phyloP scores from a whole-genome alignment of 495 filamentous ascomycete species.

The Chlorociboria aeruginascens region DNA sequence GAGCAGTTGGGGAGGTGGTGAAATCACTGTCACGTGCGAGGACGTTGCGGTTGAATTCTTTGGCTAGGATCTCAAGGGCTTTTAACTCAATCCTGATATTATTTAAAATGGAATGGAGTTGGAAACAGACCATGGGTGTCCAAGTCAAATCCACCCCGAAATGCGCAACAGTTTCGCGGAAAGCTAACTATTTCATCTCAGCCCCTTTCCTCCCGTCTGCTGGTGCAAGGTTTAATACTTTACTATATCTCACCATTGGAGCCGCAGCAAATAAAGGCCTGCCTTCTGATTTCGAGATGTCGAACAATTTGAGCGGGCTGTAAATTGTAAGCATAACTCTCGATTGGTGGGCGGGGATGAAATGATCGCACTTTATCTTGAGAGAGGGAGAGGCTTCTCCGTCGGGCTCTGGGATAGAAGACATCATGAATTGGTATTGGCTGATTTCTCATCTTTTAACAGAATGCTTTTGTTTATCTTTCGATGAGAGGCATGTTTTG shows the following conservation, averaged over 20 bases:
- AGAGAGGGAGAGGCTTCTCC: neutral
- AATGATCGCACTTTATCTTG: neutral
- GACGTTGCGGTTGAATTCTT: constrained; percentile 51
- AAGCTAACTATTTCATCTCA: constrained; percentile 37
- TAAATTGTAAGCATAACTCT: constrained; percentile 3
- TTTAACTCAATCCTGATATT: neutral
- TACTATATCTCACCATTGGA: constrained; percentile 60
- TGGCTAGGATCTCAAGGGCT: constrained; percentile 40
- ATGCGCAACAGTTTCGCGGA: constrained; percentile 45
- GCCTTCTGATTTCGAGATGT: constrained; percentile 36
- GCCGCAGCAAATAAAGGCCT: constrained; percentile 45
- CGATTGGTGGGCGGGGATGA: neutral
- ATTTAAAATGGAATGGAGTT: neutral
- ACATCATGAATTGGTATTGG: too few relatives aligned
- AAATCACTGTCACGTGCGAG: constrained; percentile 46
- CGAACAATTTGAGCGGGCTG: constrained; percentile 48
- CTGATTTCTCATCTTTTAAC: too few relatives aligned
- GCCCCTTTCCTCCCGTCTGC: constrained; percentile 18
- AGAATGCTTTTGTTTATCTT: too few relatives aligned
- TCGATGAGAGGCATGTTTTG: too few relatives aligned
- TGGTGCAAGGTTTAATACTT: constrained; percentile 19
- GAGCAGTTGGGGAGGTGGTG: constrained; percentile 24
- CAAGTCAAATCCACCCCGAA: constrained; percentile 53
- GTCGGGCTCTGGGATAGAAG: too few relatives aligned
- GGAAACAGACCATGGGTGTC: constrained; percentile 44